These are phyloP conservation scores for Cylindrotheca fusiformis DNA, from an alignment of 108 stramenopile species.

Conservation along the genomic window DNA sequence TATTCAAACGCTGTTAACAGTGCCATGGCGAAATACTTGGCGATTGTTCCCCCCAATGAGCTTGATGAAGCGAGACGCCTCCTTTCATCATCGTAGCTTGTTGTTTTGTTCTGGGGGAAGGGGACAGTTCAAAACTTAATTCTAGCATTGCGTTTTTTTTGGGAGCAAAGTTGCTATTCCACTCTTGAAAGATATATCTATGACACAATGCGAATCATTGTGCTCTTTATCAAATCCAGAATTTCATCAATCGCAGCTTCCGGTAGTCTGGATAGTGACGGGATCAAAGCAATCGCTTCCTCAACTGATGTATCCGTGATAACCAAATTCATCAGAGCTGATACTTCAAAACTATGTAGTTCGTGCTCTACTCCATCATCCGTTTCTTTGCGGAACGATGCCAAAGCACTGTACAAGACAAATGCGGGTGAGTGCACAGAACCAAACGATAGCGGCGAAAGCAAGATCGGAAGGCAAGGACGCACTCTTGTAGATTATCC, in stretches of 20 bases:
- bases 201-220: constrained; percentile 88
- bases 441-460: neutral
- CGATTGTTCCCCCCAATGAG: constrained; percentile 67
- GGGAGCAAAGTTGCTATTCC: neutral
- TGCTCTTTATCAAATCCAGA: constrained; percentile 81
- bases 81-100: neutral
- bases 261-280: constrained; percentile 73
- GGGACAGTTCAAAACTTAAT: neutral
- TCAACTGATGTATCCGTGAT: constrained; percentile 83
- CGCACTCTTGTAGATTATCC: constrained; percentile 86
- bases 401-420: constrained; percentile 48
- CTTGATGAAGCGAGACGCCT: constrained; percentile 33
- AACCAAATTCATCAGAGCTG: constrained; percentile 87
- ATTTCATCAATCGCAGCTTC: constrained; percentile 90
- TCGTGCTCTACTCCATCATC: constrained; percentile 84
- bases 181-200: constrained; percentile 15
- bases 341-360: constrained; percentile 82
- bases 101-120: neutral
- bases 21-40: constrained; percentile 71
- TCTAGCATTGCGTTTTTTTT: neutral
- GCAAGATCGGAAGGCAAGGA: neutral
- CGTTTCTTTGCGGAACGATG: constrained; percentile 86
- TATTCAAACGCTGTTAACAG: constrained; percentile 27
- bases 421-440: neutral
- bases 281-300: constrained; percentile 79